These are phyloP conservation scores for Colletotrichum sp. DNA, from an alignment of 2,329 filamentous ascomycete genomes.

Conservation along the genomic window DNA sequence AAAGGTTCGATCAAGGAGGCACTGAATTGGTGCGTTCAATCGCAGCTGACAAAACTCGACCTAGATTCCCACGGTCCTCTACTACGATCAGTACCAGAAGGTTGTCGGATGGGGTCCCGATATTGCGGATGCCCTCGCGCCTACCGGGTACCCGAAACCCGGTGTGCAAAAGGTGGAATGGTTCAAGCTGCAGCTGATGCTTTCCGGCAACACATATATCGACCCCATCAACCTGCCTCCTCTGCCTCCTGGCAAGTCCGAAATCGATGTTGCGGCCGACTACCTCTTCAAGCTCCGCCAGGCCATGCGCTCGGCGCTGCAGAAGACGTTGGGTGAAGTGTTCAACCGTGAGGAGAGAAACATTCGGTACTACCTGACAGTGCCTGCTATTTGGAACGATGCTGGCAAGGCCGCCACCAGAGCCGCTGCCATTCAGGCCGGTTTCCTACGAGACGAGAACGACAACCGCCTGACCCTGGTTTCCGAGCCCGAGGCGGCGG, in stretches of 20 bases:
- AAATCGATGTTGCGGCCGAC: constrained; percentile 98
- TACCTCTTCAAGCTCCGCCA: constrained; percentile 98
- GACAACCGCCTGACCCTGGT: constrained; percentile 95
- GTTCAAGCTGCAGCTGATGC: constrained; percentile 99
- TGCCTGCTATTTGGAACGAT: constrained; percentile 99
- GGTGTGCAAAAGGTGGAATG: constrained; percentile 99
- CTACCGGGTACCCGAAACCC: constrained; percentile 96
- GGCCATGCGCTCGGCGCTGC: constrained; percentile 93
- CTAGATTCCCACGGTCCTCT: constrained; percentile 98
- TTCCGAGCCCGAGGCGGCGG: constrained; percentile 95
- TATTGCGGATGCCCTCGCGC: constrained; percentile 94
- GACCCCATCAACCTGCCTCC: constrained; percentile 98
- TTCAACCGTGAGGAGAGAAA: constrained; percentile 98
- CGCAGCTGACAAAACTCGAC: background rate
- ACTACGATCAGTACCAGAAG: constrained; percentile 99
- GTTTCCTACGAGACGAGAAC: constrained; percentile 95
- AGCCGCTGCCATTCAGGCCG: constrained; percentile 94
- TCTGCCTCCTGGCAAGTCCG: constrained; percentile 95
- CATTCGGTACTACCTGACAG: constrained; percentile 96
- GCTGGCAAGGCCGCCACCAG: constrained; percentile 96
- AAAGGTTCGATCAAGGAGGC: constrained; percentile 67
- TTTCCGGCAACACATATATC: constrained; percentile 98
- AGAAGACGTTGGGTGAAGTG: constrained; percentile 96
- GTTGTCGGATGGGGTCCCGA: constrained; percentile 99
- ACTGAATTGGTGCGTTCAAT: background rate